A percentile compares a stretch with the other conserved stretches of the same genome.
phyloP scores from a whole-genome alignment of 176 grass and related monocot genomes.

The Oryza meyeriana region DNA sequence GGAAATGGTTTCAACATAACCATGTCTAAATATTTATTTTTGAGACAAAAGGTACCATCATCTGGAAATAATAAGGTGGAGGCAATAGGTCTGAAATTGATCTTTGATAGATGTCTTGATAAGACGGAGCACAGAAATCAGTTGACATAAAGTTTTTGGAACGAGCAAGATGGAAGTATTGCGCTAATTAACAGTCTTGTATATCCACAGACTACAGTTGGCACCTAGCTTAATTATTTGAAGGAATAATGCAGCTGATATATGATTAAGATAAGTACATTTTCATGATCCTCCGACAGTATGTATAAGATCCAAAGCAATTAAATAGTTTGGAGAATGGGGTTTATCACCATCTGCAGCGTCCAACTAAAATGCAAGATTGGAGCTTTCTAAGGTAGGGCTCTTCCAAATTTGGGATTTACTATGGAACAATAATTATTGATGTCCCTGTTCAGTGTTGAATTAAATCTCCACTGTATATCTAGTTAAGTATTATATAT shows the following conservation, averaged over 20 bases:
- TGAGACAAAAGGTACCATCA: background rate
- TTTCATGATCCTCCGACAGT: background rate
- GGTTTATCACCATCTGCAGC: background rate
- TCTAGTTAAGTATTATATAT: background rate
- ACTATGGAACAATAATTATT: background rate
- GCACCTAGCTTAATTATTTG: slow-evolving; percentile 11
- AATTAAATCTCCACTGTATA: background rate
- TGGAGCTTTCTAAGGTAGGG: background rate
- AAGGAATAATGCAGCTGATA: background rate
- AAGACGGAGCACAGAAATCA: background rate
- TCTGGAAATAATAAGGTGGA: no score
- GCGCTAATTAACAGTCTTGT: background rate
- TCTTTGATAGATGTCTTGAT: background rate
- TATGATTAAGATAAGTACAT: background rate
- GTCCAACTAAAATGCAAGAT: background rate
- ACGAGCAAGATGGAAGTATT: background rate
- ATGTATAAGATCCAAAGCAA: background rate
- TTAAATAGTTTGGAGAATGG: background rate
- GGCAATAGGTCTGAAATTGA: background rate
- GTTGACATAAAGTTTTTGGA: background rate
- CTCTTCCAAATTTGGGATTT: background rate
- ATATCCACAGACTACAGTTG: background rate
- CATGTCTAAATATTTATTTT: background rate
- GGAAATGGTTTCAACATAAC: background rate
- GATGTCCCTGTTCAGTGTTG: background rate